A percentile compares a stretch with the other conserved stretches of the same genome.
phyloP scores from a whole-genome alignment of 257 asterid genomes.

The Coffea canephora region DNA sequence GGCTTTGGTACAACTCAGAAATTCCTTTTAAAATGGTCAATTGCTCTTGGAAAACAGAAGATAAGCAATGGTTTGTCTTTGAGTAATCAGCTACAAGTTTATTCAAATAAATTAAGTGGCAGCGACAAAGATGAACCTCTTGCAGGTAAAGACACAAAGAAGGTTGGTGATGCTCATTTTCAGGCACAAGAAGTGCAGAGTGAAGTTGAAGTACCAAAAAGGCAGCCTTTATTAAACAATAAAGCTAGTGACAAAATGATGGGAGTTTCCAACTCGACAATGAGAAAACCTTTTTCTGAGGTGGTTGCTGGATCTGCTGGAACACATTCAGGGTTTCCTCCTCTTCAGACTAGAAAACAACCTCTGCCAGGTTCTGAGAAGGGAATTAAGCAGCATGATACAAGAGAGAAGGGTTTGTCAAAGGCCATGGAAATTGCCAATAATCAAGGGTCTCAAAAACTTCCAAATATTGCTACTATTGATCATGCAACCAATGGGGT shows the following conservation, averaged over 20 bases:
- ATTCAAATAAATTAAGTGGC: slow-evolving; percentile 26
- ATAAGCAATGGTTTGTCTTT: slow-evolving; percentile 25
- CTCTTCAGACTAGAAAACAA: slow-evolving; percentile 62
- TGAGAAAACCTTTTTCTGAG: slow-evolving; percentile 89
- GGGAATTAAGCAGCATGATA: slow-evolving; percentile 42
- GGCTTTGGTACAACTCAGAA: slow-evolving; percentile 76
- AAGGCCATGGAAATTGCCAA: slow-evolving; percentile 36
- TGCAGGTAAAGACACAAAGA: slow-evolving; percentile 35
- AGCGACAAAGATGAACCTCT: slow-evolving; percentile 32
- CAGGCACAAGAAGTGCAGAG: slow-evolving; percentile 32
- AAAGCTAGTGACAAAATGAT: slow-evolving; percentile 38
- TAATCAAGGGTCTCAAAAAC: slow-evolving; percentile 40
- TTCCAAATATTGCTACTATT: slow-evolving; percentile 27
- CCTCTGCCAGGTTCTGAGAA: slow-evolving; percentile 46
- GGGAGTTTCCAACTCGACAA: slow-evolving; percentile 49
- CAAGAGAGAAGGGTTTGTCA: slow-evolving; percentile 29
- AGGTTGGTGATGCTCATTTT: slow-evolving; percentile 32
- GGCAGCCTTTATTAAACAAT: slow-evolving; percentile 32
- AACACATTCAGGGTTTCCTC: slow-evolving; percentile 68
- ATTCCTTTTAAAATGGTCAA: slow-evolving; percentile 69
- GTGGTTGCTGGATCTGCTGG: slow-evolving; percentile 87
- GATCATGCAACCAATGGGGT: slow-evolving; percentile 30
- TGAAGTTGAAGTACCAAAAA: slow-evolving; percentile 41
- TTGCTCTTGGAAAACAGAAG: slow-evolving; percentile 54
- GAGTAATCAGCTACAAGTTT: slow-evolving; percentile 34